Evolutionary conservation across 2,329 filamentous ascomycete species (phyloP).

Genomic region (Alternaria consortialis): DNA sequence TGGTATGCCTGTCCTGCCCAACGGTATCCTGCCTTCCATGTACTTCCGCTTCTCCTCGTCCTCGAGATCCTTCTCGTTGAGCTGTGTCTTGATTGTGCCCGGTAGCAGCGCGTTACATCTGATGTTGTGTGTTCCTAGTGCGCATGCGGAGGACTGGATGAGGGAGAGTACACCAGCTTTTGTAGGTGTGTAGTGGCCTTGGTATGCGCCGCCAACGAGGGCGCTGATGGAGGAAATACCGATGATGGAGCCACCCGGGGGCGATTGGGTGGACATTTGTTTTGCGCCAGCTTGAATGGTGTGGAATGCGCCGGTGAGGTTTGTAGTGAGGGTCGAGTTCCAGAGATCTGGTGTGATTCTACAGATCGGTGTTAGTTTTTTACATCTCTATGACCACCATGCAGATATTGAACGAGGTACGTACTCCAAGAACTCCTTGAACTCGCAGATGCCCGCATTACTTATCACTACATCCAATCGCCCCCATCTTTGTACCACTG

Average conservation of each 20-base stretch:
- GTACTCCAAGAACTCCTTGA: slow-evolving; percentile 82
- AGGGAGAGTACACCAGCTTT: slow-evolving; percentile 83
- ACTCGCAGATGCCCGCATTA: slow-evolving; percentile 89
- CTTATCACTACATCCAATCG: slow-evolving; percentile 75
- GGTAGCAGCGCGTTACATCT: slow-evolving; percentile 85
- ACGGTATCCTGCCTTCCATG: slow-evolving; percentile 82
- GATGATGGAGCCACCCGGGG: slow-evolving; percentile 79
- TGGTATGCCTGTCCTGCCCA: slow-evolving; percentile 61
- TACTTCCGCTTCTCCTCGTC: slow-evolving; percentile 76
- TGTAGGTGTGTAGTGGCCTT: slow-evolving; percentile 86
- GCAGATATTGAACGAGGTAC: slow-evolving; percentile 24
- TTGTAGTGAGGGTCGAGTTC: slow-evolving; percentile 75
- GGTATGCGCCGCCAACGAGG: slow-evolving; percentile 78
- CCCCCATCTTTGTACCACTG: slow-evolving; percentile 69
- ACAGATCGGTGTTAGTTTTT: not conserved
- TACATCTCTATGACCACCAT: not conserved
- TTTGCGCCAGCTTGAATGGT: slow-evolving; percentile 83
- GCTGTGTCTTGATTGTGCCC: slow-evolving; percentile 82
- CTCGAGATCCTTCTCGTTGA: slow-evolving; percentile 84
- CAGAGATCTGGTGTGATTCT: slow-evolving; percentile 76
- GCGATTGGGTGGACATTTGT: slow-evolving; percentile 75
- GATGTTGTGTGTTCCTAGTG: slow-evolving; percentile 77
- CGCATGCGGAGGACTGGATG: slow-evolving; percentile 84
- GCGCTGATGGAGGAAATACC: slow-evolving; percentile 77
- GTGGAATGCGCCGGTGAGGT: slow-evolving; percentile 90